These are phyloP conservation scores for Termitomyces sp. DNA, from an alignment of 768 basidiomycete genomes.

Conservation along the genomic window DNA sequence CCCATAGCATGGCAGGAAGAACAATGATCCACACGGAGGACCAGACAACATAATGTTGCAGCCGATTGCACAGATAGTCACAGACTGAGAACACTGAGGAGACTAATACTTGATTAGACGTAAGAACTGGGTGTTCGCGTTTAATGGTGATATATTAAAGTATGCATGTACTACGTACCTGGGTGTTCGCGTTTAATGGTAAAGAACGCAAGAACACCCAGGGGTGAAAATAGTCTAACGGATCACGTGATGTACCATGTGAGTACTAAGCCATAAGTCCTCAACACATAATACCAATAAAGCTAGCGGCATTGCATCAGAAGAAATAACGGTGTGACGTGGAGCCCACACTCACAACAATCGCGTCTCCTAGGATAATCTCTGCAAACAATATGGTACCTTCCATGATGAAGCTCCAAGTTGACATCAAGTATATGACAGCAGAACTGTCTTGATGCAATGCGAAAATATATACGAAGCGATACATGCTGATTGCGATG, in stretches of 20 bases:
- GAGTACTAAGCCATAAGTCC: no score
- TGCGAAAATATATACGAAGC: not conserved
- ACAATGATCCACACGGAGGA: not conserved
- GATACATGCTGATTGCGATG: not conserved
- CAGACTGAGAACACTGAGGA: no score
- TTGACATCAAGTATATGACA: not conserved
- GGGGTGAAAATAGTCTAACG: no score
- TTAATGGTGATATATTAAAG: no score
- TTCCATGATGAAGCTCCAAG: not conserved
- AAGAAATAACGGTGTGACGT: not conserved
- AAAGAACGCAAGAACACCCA: no score
- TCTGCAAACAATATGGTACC: not conserved
- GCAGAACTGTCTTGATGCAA: not conserved
- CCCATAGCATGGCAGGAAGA: not conserved
- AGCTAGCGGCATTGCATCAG: not conserved
- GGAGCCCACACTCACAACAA: not conserved
- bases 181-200: no score
- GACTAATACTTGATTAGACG: no score
- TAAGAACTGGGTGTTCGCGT: no score
- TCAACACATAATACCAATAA: not conserved
- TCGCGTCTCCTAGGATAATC: not conserved
- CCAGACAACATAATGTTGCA: no score
- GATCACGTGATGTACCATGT: no score
- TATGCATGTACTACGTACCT: no score
- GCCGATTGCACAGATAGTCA: no score